A percentile compares a stretch with the other conserved stretches of the same genome.
These are phyloP conservation scores for Melampsora medusae DNA, from an alignment of 1,284 basidiomycete species.

Conservation along the genomic window DNA sequence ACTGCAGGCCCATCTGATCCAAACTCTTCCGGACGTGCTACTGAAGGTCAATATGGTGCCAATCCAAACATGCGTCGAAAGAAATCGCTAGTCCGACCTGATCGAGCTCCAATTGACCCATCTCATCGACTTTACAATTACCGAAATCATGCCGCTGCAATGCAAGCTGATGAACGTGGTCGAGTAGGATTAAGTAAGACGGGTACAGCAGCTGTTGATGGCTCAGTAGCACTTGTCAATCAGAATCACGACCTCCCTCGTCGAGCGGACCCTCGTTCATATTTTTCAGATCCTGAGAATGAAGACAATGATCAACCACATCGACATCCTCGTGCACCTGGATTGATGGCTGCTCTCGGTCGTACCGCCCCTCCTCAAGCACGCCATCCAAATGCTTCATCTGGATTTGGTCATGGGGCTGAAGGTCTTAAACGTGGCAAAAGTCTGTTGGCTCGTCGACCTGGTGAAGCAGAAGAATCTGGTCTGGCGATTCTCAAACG, in stretches of 20 bases:
- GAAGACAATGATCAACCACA: slow-evolving; percentile 33
- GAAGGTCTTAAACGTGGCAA: slow-evolving; percentile 72
- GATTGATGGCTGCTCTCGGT: slow-evolving; percentile 41
- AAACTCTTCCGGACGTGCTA: neutral
- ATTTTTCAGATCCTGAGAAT: slow-evolving; percentile 19
- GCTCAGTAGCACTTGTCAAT: slow-evolving; percentile 25
- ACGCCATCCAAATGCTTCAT: slow-evolving; percentile 6
- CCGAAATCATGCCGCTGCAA: slow-evolving; percentile 78
- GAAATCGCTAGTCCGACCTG: slow-evolving; percentile 88
- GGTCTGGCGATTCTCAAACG: slow-evolving; percentile 82
- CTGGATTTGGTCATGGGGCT: slow-evolving; percentile 5
- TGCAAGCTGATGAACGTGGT: slow-evolving; percentile 64
- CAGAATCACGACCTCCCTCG: slow-evolving; percentile 49
- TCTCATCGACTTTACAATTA: slow-evolving; percentile 94
- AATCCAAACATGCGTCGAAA: slow-evolving; percentile 65
- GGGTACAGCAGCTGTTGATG: slow-evolving; percentile 18
- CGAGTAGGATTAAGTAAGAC: slow-evolving; percentile 32
- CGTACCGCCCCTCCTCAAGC: slow-evolving; percentile 48
- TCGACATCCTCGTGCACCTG: slow-evolving; percentile 26
- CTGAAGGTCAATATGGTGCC: neutral
- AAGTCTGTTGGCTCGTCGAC: slow-evolving; percentile 78
- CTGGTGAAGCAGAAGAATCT: slow-evolving; percentile 70
- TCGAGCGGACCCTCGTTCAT: slow-evolving; percentile 60
- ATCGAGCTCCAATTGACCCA: slow-evolving; percentile 94
- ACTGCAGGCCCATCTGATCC: neutral